These are phyloP conservation scores for Plasmodium gaboni DNA, from an alignment of 169 alveolate genomes.

Conservation along the genomic window DNA sequence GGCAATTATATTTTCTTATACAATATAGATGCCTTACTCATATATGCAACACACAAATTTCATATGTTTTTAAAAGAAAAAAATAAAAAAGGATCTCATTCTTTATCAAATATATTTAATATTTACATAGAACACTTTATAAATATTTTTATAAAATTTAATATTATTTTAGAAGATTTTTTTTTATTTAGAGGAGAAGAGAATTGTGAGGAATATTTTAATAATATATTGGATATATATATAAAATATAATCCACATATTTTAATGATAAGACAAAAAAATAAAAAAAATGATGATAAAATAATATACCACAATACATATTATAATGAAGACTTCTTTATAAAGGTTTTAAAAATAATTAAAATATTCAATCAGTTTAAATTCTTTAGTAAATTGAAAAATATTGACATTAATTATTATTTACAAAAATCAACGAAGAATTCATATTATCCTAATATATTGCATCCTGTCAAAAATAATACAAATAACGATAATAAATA, in stretches of 20 bases:
- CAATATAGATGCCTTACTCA: slow-evolving; percentile 45
- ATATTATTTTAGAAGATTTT: slow-evolving; percentile 46
- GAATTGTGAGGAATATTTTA: slow-evolving; percentile 19
- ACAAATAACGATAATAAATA: background rate
- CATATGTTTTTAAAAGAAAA: slow-evolving; percentile 21
- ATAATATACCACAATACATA: too few relatives aligned
- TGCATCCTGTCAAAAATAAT: background rate
- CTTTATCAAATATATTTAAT: background rate
- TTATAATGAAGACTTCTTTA: slow-evolving; percentile 27
- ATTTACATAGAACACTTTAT: background rate
- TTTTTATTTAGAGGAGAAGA: slow-evolving; percentile 34
- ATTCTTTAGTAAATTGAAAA: slow-evolving; percentile 61
- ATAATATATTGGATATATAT: slow-evolving; percentile 17
- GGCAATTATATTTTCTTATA: slow-evolving; percentile 38
- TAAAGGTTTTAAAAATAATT: slow-evolving; percentile 30
- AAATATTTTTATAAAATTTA: slow-evolving; percentile 49
- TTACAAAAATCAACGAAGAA: slow-evolving; percentile 1
- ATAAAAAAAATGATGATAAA: too few relatives aligned
- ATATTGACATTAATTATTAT: slow-evolving; percentile 3
- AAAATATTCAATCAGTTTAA: slow-evolving; percentile 50
- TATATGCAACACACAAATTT: slow-evolving; percentile 44
- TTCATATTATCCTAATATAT: background rate
- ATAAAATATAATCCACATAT: slow-evolving; percentile 1
- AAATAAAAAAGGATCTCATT: background rate
- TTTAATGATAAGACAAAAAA: background rate